These are phyloP conservation scores for Climacium dendroides DNA, from an alignment of 225 moss, liverwort and hornwort species.

Conservation along the genomic window DNA sequence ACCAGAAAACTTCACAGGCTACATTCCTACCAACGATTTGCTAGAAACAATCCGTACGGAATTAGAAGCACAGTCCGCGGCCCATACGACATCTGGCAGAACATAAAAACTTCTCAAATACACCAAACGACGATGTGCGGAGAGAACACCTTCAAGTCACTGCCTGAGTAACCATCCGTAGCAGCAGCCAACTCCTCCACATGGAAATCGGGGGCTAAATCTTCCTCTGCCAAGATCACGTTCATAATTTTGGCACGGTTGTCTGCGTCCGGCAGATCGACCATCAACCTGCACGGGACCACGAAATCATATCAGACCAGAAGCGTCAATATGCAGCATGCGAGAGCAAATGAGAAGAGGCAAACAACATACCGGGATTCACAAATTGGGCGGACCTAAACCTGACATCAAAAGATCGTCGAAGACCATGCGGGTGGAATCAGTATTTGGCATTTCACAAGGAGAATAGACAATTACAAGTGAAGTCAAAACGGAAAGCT, in stretches of 20 bases:
- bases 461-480: background rate
- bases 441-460: background rate
- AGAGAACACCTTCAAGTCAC: slow-evolving; percentile 70
- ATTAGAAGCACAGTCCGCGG: background rate
- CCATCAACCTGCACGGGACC: slow-evolving; percentile 63
- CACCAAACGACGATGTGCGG: background rate
- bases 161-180: slow-evolving; percentile 89
- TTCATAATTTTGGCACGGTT: slow-evolving; percentile 86
- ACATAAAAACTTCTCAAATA: background rate
- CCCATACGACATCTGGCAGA: background rate
- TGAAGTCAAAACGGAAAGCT: background rate
- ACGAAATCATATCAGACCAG: background rate
- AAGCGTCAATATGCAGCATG: background rate
- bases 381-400: background rate
- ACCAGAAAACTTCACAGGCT: background rate
- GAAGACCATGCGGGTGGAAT: background rate
- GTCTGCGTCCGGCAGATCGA: slow-evolving; percentile 77
- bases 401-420: background rate
- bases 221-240: slow-evolving; percentile 91
- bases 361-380: background rate
- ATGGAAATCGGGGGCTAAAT: slow-evolving; percentile 69
- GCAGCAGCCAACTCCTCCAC: slow-evolving; percentile 74
- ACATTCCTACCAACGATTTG: background rate
- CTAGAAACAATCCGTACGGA: background rate
- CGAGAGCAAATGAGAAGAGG: background rate